Conservation (phyloP, 805 yeast species). For the Pichia scutulata region DNA sequence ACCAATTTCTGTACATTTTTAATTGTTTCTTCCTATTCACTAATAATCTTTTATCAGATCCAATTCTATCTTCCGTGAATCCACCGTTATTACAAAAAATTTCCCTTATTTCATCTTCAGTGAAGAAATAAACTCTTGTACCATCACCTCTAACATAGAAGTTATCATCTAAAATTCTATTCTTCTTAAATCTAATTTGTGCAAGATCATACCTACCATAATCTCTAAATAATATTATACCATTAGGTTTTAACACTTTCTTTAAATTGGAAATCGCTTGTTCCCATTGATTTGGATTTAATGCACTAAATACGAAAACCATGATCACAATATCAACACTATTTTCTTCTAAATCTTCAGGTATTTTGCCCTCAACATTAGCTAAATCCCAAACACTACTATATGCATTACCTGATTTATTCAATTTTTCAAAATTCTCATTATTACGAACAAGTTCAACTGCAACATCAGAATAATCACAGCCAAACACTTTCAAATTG, state of each 20-base stretch:
- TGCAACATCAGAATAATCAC: conserved; percentile 85
- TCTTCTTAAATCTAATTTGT: conserved; percentile 86
- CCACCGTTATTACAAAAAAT: conserved; percentile 50
- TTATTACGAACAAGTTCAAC: conserved; percentile 73
- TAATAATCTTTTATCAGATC: conserved; percentile 81
- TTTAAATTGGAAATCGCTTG: conserved; percentile 66
- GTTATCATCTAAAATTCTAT: conserved; percentile 80
- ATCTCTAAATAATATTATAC: conserved; percentile 81
- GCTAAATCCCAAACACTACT: conserved; percentile 97
- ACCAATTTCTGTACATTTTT: conserved; percentile 96
- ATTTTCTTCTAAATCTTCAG: conserved; percentile 74
- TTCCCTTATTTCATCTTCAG: conserved; percentile 79
- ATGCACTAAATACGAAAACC: conserved; percentile 90
- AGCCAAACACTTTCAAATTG: conserved; percentile 67
- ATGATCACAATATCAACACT: conserved; percentile 89
- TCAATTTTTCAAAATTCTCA: conserved; percentile 44
- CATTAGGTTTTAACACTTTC: conserved; percentile 85
- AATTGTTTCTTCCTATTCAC: conserved; percentile 88
- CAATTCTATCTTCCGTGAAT: conserved; percentile 72
- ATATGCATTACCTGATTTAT: conserved; percentile 36
- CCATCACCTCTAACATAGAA: conserved; percentile 98
- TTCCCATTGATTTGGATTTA: conserved; percentile 87
- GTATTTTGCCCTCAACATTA: conserved; percentile 61
- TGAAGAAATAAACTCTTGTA: conserved; percentile 92
- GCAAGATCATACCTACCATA: conserved; percentile 96